A percentile compares a stretch with the other conserved stretches of the same genome.
phyloP scores from a whole-genome alignment of 371 early-diverging fungal species.

The Mucor saturninus region DNA sequence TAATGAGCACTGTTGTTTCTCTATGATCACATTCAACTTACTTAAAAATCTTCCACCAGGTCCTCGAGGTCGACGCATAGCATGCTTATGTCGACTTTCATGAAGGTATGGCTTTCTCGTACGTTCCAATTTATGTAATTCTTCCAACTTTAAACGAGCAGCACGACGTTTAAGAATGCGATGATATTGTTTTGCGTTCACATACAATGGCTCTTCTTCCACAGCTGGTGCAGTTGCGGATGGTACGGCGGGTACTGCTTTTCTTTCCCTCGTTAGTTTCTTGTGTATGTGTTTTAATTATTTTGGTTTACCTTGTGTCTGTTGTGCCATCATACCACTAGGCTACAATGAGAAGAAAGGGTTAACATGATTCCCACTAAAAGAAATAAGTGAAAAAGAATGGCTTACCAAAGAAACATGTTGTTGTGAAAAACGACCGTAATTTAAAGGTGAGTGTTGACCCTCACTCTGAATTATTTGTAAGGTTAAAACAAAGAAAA shows the following conservation, averaged over 20 bases:
- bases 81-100: slow-evolving; percentile 96
- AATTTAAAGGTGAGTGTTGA: slow-evolving; percentile 17
- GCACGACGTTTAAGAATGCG: slow-evolving; percentile 87
- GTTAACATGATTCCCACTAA: background rate
- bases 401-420: slow-evolving; percentile 19
- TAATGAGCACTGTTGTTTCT: slow-evolving; percentile 58
- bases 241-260: slow-evolving; percentile 3
- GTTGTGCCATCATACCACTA: slow-evolving; percentile 41
- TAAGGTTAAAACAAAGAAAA: background rate
- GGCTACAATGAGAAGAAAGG: slow-evolving; percentile 15
- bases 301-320: slow-evolving; percentile 26
- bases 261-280: too few species aligned
- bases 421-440: slow-evolving; percentile 17
- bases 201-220: slow-evolving; percentile 85
- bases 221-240: slow-evolving; percentile 23
- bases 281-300: background rate
- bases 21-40: slow-evolving; percentile 38
- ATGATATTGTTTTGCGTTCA: slow-evolving; percentile 94
- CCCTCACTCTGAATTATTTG: slow-evolving; percentile 17
- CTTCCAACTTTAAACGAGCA: slow-evolving; percentile 71
- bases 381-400: background rate
- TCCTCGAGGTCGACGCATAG: slow-evolving; percentile 93
- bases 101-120: slow-evolving; percentile 85
- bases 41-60: slow-evolving; percentile 86
- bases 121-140: slow-evolving; percentile 57